Percentiles rank a stretch among this genome's conserved stretches.
Conservation (phyloP, 768 basidiomycete species). For the Tricholoma hemisulphureum region DNA sequence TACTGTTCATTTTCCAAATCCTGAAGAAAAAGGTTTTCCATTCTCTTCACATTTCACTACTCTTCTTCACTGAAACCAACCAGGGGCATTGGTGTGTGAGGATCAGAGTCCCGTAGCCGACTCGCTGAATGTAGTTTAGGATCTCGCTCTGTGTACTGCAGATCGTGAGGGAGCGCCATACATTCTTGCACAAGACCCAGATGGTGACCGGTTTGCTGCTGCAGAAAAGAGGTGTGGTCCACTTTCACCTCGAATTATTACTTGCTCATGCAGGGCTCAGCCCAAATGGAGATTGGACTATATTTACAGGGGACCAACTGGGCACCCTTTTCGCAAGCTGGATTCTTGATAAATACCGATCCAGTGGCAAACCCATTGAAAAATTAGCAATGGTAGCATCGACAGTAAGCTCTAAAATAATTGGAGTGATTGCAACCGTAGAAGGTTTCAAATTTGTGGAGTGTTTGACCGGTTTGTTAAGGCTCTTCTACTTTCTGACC, state of each 20-base stretch:
- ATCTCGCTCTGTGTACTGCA: slow-evolving; percentile 69
- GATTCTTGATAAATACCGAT: slow-evolving; percentile 42
- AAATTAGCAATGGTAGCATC: slow-evolving; percentile 85
- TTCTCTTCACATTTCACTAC: slow-evolving; percentile 6
- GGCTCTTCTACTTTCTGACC: neutral
- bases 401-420: slow-evolving; percentile 89
- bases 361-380: slow-evolving; percentile 43
- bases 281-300: slow-evolving; percentile 56
- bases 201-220: slow-evolving; percentile 79
- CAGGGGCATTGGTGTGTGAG: slow-evolving; percentile 49
- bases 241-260: slow-evolving; percentile 1
- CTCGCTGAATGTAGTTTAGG: slow-evolving; percentile 39
- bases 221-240: slow-evolving; percentile 60
- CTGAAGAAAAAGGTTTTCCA: slow-evolving; percentile 76
- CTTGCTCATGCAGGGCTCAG: slow-evolving; percentile 21
- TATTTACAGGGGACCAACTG: slow-evolving; percentile 85
- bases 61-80: neutral
- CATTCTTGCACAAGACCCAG: slow-evolving; percentile 88
- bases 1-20: slow-evolving; percentile 84
- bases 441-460: slow-evolving; percentile 86
- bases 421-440: slow-evolving; percentile 66
- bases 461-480: slow-evolving; percentile 69
- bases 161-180: slow-evolving; percentile 50
- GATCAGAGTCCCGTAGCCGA: no score
- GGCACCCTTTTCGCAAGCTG: slow-evolving; percentile 52